phyloP scores from a whole-genome alignment of 805 yeast species.

The Saturnispora sekii region DNA sequence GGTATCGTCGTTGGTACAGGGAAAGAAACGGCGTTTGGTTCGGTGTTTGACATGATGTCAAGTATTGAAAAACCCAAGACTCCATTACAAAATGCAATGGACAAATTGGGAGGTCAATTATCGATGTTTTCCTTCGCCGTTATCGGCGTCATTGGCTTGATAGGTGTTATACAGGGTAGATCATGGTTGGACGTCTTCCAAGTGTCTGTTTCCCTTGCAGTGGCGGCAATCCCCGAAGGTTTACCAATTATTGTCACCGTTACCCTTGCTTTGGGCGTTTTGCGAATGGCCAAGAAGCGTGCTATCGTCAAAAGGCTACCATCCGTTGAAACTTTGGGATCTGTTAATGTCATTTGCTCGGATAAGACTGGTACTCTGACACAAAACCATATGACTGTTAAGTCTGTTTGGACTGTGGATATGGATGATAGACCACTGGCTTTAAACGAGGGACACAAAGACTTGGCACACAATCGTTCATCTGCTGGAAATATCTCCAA shows the following conservation, averaged over 20 bases:
- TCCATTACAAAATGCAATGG: slow-evolving; percentile 94
- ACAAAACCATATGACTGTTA: slow-evolving; percentile 84
- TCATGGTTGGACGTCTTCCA: slow-evolving; percentile 97
- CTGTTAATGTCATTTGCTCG: slow-evolving; percentile 86
- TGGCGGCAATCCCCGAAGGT: slow-evolving; percentile 99
- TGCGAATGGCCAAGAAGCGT: slow-evolving; percentile 89
- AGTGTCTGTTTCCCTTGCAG: slow-evolving; percentile 93
- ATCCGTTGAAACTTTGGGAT: slow-evolving; percentile 89
- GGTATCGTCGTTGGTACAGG: slow-evolving; percentile 94
- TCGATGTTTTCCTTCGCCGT: slow-evolving; percentile 76
- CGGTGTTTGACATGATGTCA: slow-evolving; percentile 91
- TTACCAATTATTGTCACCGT: slow-evolving; percentile 97
- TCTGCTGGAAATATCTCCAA: slow-evolving; percentile 38
- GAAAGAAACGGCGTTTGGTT: slow-evolving; percentile 82
- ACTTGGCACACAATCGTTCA: slow-evolving; percentile 26
- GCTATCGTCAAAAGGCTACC: slow-evolving; percentile 94
- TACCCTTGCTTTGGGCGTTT: slow-evolving; percentile 89
- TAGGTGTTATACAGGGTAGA: slow-evolving; percentile 88
- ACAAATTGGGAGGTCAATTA: slow-evolving; percentile 83
- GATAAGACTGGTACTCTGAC: slow-evolving; percentile 91
- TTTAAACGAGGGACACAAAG: not conserved
- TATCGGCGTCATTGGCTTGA: slow-evolving; percentile 82
- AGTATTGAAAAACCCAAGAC: slow-evolving; percentile 96
- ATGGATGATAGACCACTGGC: slow-evolving; percentile 27
- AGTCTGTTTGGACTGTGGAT: slow-evolving; percentile 71